Conservation (phyloP, 306 rosid genomes). For the Trichosanthes cucumerina region DNA sequence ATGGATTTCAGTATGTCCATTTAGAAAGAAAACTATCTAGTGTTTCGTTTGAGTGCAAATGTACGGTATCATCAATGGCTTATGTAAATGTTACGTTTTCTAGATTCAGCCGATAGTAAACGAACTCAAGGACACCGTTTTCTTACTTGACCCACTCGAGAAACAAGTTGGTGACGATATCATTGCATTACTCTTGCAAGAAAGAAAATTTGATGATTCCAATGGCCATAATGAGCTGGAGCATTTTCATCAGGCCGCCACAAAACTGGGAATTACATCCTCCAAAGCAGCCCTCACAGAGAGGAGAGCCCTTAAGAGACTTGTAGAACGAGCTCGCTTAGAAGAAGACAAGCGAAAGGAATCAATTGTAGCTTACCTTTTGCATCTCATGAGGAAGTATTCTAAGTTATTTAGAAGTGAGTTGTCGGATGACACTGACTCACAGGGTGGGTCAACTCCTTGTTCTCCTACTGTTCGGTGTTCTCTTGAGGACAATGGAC, state of each 20-base stretch:
- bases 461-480: slow-evolving; percentile 91
- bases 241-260: slow-evolving; percentile 91
- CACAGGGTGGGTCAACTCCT: slow-evolving; percentile 80
- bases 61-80: background rate
- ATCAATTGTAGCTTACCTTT: slow-evolving; percentile 82
- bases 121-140: slow-evolving; percentile 47
- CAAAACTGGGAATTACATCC: slow-evolving; percentile 81
- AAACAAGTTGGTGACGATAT: slow-evolving; percentile 85
- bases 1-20: background rate
- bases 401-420: slow-evolving; percentile 91
- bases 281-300: slow-evolving; percentile 91
- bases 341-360: slow-evolving; percentile 98
- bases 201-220: slow-evolving; percentile 56
- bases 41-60: background rate
- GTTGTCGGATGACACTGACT: slow-evolving; percentile 78
- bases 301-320: slow-evolving; percentile 92
- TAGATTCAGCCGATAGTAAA: slow-evolving; percentile 69
- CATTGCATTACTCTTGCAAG: slow-evolving; percentile 81
- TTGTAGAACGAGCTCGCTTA: slow-evolving; percentile 73
- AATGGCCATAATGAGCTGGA: slow-evolving; percentile 75
- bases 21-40: background rate
- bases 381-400: slow-evolving; percentile 95
- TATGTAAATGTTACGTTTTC: slow-evolving; percentile 14
- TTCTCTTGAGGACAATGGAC: slow-evolving; percentile 42
- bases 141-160: slow-evolving; percentile 72